These are phyloP conservation scores for Malus orientalis DNA, from an alignment of 306 rosid genomes.

Conservation along the genomic window DNA sequence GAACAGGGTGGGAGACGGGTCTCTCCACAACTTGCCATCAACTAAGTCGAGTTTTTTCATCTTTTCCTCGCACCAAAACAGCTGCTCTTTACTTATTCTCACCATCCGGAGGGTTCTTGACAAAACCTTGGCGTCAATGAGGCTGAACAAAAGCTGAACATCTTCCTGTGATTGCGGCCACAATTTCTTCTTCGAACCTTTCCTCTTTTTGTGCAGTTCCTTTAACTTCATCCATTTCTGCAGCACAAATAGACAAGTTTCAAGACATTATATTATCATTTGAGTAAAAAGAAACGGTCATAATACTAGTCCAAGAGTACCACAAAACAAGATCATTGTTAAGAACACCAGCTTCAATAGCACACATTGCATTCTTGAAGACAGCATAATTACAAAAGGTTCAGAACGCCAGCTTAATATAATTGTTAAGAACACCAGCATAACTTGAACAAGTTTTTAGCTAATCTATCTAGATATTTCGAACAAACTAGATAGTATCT, in stretches of 20 bases:
- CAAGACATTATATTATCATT: neutral
- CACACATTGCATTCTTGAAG: neutral
- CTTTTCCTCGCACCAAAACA: slow-evolving; percentile 94
- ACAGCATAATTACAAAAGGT: neutral
- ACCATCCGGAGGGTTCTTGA: slow-evolving; percentile 64
- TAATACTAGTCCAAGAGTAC: neutral
- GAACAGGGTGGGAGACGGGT: slow-evolving; percentile 73
- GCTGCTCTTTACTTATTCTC: slow-evolving; percentile 62
- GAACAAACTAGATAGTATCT: neutral
- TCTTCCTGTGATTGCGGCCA: slow-evolving; percentile 78
- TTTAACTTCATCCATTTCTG: slow-evolving; percentile 76
- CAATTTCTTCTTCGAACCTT: slow-evolving; percentile 56
- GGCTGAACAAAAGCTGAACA: slow-evolving; percentile 60
- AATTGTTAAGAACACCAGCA: neutral
- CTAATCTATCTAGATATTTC: neutral
- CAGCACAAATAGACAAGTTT: slow-evolving; percentile 1
- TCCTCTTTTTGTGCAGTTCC: slow-evolving; percentile 64
- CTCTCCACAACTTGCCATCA: slow-evolving; percentile 64
- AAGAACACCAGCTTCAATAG: neutral
- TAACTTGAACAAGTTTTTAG: neutral
- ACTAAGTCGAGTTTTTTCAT: slow-evolving; percentile 64
- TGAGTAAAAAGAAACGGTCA: neutral
- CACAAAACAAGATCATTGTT: neutral
- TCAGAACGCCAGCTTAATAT: neutral
- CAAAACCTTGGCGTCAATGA: slow-evolving; percentile 56